Evolutionary conservation across 208 protist genomes (phyloP).

Genomic region (Wallacemonas sp.): DNA sequence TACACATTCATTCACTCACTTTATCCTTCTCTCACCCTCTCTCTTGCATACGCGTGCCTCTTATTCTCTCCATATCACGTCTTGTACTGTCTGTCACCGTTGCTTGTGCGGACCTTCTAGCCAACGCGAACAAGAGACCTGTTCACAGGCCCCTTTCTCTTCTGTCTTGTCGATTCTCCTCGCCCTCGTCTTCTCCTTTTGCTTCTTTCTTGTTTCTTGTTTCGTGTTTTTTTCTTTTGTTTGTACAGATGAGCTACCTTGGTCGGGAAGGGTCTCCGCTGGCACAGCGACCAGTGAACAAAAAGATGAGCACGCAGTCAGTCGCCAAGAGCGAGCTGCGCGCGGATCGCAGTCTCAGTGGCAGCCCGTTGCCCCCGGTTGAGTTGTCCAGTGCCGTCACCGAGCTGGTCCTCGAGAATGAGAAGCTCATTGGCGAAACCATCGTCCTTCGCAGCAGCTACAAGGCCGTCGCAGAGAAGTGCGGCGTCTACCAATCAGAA

Average conservation of each 20-base stretch:
- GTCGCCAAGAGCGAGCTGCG: conserved; percentile 2
- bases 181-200: neutral
- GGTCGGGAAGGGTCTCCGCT: conserved; percentile 25
- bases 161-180: conserved; percentile 3
- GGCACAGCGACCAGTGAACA: conserved; percentile 19
- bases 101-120: too few species aligned
- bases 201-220: conserved; percentile 3
- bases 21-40: conserved; percentile 12
- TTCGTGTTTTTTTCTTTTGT: neutral
- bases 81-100: too few species aligned
- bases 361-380: conserved; percentile 25
- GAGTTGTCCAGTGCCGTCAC: conserved; percentile 30
- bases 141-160: too few species aligned
- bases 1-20: neutral
- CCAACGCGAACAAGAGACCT: too few species aligned
- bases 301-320: neutral
- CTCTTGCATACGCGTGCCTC: conserved; percentile 8
- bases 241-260: neutral
- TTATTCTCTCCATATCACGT: conserved; percentile 10
- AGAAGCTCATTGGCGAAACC: conserved; percentile 53
- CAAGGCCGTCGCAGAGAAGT: conserved; percentile 16
- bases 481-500: conserved; percentile 14
- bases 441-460: conserved; percentile 35
- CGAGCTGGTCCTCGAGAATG: conserved; percentile 56
- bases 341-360: conserved; percentile 8